phyloP scores from a whole-genome alignment of 148 eudicot species.

The Chenopodium album region DNA sequence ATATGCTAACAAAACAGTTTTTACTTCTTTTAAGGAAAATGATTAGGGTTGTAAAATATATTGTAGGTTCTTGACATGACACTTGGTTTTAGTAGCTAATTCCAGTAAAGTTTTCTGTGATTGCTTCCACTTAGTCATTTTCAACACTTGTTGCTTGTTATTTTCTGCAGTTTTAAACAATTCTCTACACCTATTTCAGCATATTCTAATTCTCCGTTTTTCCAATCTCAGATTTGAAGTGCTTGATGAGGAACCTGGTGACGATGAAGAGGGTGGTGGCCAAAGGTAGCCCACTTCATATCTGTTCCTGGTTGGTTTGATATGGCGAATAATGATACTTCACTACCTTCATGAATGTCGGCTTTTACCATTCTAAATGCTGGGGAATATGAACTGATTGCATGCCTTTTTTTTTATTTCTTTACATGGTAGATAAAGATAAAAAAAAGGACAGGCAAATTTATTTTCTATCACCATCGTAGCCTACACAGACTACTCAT shows the following conservation, averaged over 20 bases:
- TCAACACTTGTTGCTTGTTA: background rate
- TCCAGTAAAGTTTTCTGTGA: background rate
- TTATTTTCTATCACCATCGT: background rate
- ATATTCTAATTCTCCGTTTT: background rate
- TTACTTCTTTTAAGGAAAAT: background rate
- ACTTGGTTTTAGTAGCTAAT: background rate
- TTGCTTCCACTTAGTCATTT: background rate
- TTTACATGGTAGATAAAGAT: background rate
- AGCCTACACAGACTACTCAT: background rate
- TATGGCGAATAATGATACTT: slow-evolving; percentile 21
- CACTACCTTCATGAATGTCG: slow-evolving; percentile 12
- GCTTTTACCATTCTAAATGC: slow-evolving; percentile 8
- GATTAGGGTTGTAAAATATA: background rate
- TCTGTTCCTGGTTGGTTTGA: slow-evolving; percentile 26
- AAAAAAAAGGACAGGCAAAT: background rate
- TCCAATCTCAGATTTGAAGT: slow-evolving; percentile 66
- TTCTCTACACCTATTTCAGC: background rate
- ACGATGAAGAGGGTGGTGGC: slow-evolving; percentile 85
- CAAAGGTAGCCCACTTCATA: slow-evolving; percentile 57
- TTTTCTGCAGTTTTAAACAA: background rate
- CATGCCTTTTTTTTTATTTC: background rate
- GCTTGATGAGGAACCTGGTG: slow-evolving; percentile 94
- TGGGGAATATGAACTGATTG: background rate
- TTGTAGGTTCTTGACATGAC: background rate
- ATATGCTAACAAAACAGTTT: background rate